Conservation (phyloP, 2,329 filamentous ascomycete genomes). For the Pseudogymnoascus sp. region DNA sequence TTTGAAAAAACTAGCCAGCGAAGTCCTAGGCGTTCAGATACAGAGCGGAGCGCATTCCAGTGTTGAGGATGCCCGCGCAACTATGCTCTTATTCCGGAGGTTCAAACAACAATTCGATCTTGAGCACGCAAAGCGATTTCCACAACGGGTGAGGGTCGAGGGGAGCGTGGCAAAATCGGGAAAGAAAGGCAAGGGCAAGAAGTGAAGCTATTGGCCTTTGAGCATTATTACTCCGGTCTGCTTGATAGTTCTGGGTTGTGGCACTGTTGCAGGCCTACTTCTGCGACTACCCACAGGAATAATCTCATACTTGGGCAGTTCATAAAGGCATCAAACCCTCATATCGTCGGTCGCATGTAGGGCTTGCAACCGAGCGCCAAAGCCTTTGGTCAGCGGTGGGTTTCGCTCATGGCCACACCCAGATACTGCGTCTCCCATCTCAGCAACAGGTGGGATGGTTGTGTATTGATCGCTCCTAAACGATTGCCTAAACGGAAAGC, state of each 20-base stretch:
- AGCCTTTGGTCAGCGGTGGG: background rate
- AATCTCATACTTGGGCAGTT: background rate
- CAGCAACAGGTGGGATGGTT: background rate
- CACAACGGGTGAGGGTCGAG: conserved; percentile 27
- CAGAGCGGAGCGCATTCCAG: conserved; percentile 58
- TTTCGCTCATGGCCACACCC: background rate
- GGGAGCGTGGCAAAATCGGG: background rate
- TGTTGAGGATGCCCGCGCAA: conserved; percentile 72
- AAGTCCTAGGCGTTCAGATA: conserved; percentile 53
- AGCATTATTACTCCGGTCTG: background rate
- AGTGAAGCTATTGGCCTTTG: conserved; percentile 19
- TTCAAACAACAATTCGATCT: conserved; percentile 80
- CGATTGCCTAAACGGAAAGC: background rate
- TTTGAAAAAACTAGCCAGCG: conserved; percentile 48
- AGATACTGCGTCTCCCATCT: background rate
- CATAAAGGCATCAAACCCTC: background rate
- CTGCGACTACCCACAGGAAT: background rate
- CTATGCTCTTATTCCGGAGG: conserved; percentile 80
- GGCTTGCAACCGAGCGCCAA: background rate
- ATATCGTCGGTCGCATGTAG: background rate
- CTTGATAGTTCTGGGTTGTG: background rate
- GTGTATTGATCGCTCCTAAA: background rate
- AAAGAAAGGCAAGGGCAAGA: conserved; percentile 35
- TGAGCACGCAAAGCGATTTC: conserved; percentile 63
- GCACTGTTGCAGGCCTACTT: background rate